These are phyloP conservation scores for Periconia sp. DNA, from an alignment of 2,329 filamentous ascomycete genomes.

Conservation along the genomic window DNA sequence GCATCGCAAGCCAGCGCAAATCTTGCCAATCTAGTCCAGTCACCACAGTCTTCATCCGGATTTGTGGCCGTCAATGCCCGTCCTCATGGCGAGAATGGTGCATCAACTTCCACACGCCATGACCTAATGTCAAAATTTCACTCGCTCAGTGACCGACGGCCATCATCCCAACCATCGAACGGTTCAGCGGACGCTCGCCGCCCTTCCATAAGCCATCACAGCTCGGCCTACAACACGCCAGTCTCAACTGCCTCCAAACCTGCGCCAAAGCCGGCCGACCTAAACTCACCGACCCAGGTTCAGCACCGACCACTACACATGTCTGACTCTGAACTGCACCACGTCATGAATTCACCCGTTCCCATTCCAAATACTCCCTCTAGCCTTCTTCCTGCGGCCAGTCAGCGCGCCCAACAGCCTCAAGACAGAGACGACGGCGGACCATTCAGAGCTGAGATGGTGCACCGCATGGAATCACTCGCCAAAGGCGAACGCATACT, in stretches of 20 bases:
- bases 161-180: slow-evolving; percentile 34
- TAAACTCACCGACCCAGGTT: slow-evolving; percentile 14
- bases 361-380: slow-evolving; percentile 63
- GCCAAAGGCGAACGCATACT: slow-evolving; percentile 74
- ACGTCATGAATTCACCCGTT: slow-evolving; percentile 54
- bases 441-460: slow-evolving; percentile 69
- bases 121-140: slow-evolving; percentile 69
- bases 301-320: slow-evolving; percentile 30
- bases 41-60: slow-evolving; percentile 49
- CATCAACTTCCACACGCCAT: slow-evolving; percentile 62
- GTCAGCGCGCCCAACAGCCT: slow-evolving; percentile 44
- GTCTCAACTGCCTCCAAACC: slow-evolving; percentile 32
- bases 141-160: slow-evolving; percentile 60
- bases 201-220: slow-evolving; percentile 33
- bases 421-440: slow-evolving; percentile 63
- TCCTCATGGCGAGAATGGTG: slow-evolving; percentile 55
- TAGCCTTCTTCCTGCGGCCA: slow-evolving; percentile 56
- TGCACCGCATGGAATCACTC: slow-evolving; percentile 76
- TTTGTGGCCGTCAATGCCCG: slow-evolving; percentile 66
- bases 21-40: slow-evolving; percentile 19
- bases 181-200: slow-evolving; percentile 29
- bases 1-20: slow-evolving; percentile 41
- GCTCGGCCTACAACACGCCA: slow-evolving; percentile 34
- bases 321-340: slow-evolving; percentile 48
- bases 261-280: slow-evolving; percentile 29